Evolutionary conservation across 2,329 filamentous ascomycete species (phyloP).

Genomic region (Pleomassaria siparia): DNA sequence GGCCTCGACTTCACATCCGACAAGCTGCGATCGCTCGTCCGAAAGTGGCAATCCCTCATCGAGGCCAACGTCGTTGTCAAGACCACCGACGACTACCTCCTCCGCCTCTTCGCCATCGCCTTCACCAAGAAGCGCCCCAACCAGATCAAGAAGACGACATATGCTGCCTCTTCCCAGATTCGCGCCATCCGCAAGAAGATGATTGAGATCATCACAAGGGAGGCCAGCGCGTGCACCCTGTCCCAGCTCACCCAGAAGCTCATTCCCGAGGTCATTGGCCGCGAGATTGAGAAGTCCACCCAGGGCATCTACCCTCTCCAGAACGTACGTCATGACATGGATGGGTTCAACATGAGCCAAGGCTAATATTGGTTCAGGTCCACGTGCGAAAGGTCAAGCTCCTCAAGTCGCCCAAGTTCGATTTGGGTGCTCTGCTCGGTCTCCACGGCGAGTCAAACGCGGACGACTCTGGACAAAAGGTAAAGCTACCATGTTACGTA

Average conservation of each 20-base stretch:
- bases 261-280: slow-evolving; percentile 98
- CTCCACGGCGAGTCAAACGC: slow-evolving; percentile 97
- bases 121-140: slow-evolving; percentile 99
- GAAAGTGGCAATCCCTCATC: slow-evolving; percentile 99
- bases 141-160: slow-evolving; percentile 99
- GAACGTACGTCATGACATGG: slow-evolving; percentile 69
- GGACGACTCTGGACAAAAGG: slow-evolving; percentile 97
- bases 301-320: slow-evolving; percentile 99
- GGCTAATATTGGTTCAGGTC: slow-evolving; percentile 61
- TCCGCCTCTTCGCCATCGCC: slow-evolving; percentile 97
- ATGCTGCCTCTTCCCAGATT: slow-evolving; percentile 95
- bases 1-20: slow-evolving; percentile 99
- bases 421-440: slow-evolving; percentile 91
- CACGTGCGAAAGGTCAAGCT: slow-evolving; percentile 99
- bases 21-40: slow-evolving; percentile 98
- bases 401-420: slow-evolving; percentile 98
- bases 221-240: slow-evolving; percentile 91
- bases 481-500: slow-evolving; percentile 42
- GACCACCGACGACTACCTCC: slow-evolving; percentile 99
- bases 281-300: slow-evolving; percentile 99
- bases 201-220: slow-evolving; percentile 97
- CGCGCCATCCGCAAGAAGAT: slow-evolving; percentile 99
- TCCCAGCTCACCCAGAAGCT: slow-evolving; percentile 97
- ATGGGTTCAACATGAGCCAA: neutral
- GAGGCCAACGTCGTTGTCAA: slow-evolving; percentile 99